phyloP scores from a whole-genome alignment of 345 rosid genomes.

The Lumnitzera littorea region DNA sequence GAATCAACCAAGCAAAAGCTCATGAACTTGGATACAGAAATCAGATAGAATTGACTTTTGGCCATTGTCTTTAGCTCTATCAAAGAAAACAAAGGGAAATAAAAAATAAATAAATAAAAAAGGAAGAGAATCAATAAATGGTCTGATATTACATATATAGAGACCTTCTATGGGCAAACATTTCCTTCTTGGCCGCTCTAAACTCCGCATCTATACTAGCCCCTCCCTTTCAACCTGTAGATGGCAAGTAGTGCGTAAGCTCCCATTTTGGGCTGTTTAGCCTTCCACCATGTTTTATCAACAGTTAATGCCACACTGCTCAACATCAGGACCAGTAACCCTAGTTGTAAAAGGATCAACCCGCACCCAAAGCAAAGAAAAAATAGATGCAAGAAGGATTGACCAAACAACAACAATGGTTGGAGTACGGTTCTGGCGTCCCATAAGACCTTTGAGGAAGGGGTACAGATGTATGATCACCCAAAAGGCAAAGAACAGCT shows the following conservation, averaged over 20 bases:
- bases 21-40: neutral
- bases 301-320: conserved; percentile 81
- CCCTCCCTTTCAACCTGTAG: neutral
- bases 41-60: neutral
- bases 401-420: conserved; percentile 95
- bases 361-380: conserved; percentile 83
- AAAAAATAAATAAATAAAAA: too few species aligned
- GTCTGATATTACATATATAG: too few species aligned
- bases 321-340: conserved; percentile 67
- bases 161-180: too few species aligned
- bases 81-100: neutral
- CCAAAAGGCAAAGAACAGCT: conserved; percentile 87
- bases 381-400: conserved; percentile 77
- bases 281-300: conserved; percentile 10
- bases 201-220: too few species aligned
- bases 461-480: conserved; percentile 88
- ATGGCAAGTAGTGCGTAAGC: neutral
- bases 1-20: neutral
- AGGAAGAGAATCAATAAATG: too few species aligned
- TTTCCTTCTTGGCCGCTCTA: too few species aligned
- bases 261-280: neutral
- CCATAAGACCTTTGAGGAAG: conserved; percentile 93
- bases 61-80: neutral
- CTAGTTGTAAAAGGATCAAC: conserved; percentile 75
- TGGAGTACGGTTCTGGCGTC: conserved; percentile 86